phyloP scores from a whole-genome alignment of 2,329 filamentous ascomycete species.

The Diaporthe batatas region DNA sequence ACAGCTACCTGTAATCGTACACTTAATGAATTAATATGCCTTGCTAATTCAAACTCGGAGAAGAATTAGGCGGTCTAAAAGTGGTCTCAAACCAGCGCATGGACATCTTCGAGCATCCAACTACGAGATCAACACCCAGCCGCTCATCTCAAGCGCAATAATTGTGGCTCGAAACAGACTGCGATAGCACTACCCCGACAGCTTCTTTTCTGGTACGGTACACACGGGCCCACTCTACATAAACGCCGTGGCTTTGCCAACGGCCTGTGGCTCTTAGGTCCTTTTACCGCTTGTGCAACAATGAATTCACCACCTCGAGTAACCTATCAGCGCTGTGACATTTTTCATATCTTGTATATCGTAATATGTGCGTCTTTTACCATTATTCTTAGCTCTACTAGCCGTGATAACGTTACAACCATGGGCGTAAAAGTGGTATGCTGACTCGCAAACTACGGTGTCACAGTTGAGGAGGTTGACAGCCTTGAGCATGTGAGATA shows the following conservation, averaged over 20 bases:
- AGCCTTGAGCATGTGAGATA: neutral
- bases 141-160: neutral
- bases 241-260: too few relatives aligned
- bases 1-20: neutral
- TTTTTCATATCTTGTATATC: neutral
- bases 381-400: too few relatives aligned
- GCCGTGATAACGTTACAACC: too few relatives aligned
- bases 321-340: too few relatives aligned
- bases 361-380: neutral
- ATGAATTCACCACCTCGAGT: too few relatives aligned
- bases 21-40: slow-evolving; percentile 14
- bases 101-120: neutral
- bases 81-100: neutral
- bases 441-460: too few relatives aligned
- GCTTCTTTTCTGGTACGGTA: neutral
- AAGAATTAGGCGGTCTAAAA: neutral
- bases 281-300: too few relatives aligned
- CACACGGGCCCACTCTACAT: too few relatives aligned
- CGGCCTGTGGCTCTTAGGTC: too few relatives aligned
- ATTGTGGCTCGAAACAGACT: neutral
- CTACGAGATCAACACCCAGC: neutral
- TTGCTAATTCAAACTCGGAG: neutral
- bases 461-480: neutral
- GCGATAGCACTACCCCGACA: too few relatives aligned
- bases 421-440: too few relatives aligned